phyloP scores from a whole-genome alignment of 2,329 filamentous ascomycete genomes.

The Pseudocercospora crystallina region DNA sequence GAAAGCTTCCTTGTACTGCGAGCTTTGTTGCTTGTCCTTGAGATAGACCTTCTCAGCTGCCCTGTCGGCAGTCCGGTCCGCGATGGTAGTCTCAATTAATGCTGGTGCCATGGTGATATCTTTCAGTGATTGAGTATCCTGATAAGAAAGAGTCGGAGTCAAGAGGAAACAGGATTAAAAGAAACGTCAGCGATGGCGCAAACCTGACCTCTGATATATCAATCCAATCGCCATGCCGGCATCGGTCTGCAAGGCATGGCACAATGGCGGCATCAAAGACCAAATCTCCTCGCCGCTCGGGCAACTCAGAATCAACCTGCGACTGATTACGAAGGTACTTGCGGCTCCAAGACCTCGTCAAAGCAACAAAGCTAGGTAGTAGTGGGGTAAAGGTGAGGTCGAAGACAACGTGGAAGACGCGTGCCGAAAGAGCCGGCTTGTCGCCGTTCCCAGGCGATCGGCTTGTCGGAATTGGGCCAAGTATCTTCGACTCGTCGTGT shows the following conservation, averaged over 20 bases:
- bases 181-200: background rate
- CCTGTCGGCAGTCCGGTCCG: conserved; percentile 24
- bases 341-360: too few relatives aligned
- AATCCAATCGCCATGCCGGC: conserved; percentile 20
- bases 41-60: conserved; percentile 26
- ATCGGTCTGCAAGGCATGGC: conserved; percentile 13
- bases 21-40: conserved; percentile 28
- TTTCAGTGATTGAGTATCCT: conserved; percentile 1
- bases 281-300: background rate
- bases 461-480: background rate
- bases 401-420: conserved; percentile 13
- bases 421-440: conserved; percentile 11
- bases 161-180: background rate
- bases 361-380: background rate
- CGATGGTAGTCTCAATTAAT: conserved; percentile 38
- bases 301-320: too few relatives aligned
- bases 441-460: background rate
- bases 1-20: conserved; percentile 45
- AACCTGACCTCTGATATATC: conserved; percentile 16
- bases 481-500: too few relatives aligned
- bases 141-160: background rate
- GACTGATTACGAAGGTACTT: too few relatives aligned
- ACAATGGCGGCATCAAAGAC: conserved; percentile 12
- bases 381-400: background rate
- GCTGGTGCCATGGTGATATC: conserved; percentile 42